Percentiles rank a stretch among this genome's conserved stretches.
Evolutionary conservation across 169 alveolate species (phyloP).

Genomic region (Cryptosporidium sp.): DNA sequence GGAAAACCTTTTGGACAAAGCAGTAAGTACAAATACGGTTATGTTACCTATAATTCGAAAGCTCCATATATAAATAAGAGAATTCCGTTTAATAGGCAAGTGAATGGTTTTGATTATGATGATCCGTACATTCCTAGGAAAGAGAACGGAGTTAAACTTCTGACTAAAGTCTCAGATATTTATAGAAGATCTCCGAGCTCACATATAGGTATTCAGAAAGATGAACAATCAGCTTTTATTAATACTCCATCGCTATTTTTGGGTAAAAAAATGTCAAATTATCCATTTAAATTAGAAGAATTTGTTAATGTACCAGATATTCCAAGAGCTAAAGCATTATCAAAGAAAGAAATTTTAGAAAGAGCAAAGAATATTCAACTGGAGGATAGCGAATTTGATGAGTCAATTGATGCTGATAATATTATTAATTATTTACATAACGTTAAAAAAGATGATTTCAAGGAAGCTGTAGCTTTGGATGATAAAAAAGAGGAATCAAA

Average conservation of each 20-base stretch:
- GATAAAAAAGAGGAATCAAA: background rate
- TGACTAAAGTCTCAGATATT: background rate
- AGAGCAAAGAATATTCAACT: conserved; percentile 26
- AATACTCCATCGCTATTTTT: background rate
- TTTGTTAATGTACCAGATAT: conserved; percentile 52
- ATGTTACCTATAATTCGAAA: background rate
- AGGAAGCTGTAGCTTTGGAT: background rate
- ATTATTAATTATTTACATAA: conserved; percentile 1
- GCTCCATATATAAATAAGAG: background rate
- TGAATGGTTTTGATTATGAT: background rate
- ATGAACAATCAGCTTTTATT: background rate
- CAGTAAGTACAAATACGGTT: conserved; percentile 1
- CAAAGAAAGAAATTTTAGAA: conserved; percentile 40
- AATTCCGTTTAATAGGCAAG: conserved; percentile 1
- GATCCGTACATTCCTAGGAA: background rate
- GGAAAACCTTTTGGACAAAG: background rate
- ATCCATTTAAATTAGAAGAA: conserved; percentile 3
- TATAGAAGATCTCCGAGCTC: background rate
- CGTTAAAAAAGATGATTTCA: background rate
- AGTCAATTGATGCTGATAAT: background rate
- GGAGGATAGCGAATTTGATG: conserved; percentile 47
- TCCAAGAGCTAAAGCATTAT: background rate
- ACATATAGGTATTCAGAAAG: background rate
- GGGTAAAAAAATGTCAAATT: background rate
- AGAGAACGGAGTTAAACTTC: background rate